A percentile compares a stretch with the other conserved stretches of the same genome.
Evolutionary conservation across 2,329 filamentous ascomycete genomes (phyloP).

Genomic region (Xylariaceae sp.): DNA sequence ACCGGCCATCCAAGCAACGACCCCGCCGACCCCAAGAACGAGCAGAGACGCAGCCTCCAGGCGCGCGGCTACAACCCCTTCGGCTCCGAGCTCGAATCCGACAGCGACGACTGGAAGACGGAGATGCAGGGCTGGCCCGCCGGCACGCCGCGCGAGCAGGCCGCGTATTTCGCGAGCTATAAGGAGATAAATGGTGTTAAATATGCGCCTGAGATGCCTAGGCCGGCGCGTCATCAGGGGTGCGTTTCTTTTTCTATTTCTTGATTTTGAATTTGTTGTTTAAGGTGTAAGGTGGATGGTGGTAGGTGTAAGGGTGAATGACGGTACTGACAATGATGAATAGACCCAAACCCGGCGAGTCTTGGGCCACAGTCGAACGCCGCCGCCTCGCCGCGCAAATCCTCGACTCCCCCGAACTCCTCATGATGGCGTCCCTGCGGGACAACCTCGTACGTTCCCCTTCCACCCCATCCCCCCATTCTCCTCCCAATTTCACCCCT

Average conservation of each 20-base stretch:
- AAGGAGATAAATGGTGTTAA: no score
- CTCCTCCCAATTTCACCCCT: background rate
- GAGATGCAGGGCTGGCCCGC: background rate
- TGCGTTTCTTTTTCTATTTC: no score
- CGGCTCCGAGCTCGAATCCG: constrained; percentile 27
- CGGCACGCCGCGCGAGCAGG: no score
- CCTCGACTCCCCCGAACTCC: constrained; percentile 51
- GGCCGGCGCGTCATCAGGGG: no score
- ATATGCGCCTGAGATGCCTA: constrained; percentile 6
- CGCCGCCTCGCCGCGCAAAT: constrained; percentile 48
- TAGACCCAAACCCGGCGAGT: constrained; percentile 25
- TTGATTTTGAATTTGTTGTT: no score
- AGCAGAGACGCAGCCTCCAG: constrained; percentile 51
- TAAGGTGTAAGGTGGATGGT: no score
- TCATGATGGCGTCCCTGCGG: constrained; percentile 55
- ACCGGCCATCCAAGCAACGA: no score
- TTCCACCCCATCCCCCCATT: background rate
- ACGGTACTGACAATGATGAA: no score
- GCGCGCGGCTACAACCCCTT: constrained; percentile 55
- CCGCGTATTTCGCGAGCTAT: no score
- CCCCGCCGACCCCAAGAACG: no score
- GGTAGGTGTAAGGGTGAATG: no score
- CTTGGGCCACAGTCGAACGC: constrained; percentile 40
- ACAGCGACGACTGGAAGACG: constrained; percentile 7
- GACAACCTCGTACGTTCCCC: constrained; percentile 45